Percentiles rank a stretch among this genome's conserved stretches.
These are phyloP conservation scores for Pseudopyrenochaeta lycopersici DNA, from an alignment of 2,329 filamentous ascomycete species.

Conservation along the genomic window DNA sequence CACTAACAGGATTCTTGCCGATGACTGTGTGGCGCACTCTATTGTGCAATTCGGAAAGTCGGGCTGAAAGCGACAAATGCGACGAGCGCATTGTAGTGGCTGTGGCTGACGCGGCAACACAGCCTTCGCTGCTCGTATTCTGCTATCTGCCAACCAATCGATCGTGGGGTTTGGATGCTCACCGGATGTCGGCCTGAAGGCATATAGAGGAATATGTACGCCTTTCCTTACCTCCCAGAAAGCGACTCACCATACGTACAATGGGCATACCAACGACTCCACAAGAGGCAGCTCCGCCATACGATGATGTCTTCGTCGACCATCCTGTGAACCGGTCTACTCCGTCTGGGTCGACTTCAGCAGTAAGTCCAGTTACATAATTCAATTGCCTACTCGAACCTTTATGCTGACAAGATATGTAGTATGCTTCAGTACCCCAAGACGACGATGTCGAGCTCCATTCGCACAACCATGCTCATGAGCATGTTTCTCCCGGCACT, in stretches of 20 bases:
- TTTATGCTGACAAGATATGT: background rate
- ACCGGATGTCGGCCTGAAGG: background rate
- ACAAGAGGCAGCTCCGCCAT: constrained; percentile 36
- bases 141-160: background rate
- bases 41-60: background rate
- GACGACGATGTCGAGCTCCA: constrained; percentile 35
- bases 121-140: constrained; percentile 11
- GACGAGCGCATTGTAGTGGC: constrained; percentile 7
- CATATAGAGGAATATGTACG: background rate
- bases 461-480: constrained; percentile 17
- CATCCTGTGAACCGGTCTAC: constrained; percentile 30
- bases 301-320: constrained; percentile 36
- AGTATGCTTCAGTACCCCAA: constrained; percentile 39
- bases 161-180: background rate
- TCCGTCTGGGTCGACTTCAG: constrained; percentile 29
- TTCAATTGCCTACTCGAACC: too few species aligned
- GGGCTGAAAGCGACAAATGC: constrained; percentile 2
- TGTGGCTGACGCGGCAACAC: constrained; percentile 18
- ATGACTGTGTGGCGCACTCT: background rate
- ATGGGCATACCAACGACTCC: constrained; percentile 30
- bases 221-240: background rate
- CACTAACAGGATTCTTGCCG: too few species aligned
- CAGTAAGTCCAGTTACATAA: constrained; percentile 9
- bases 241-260: background rate
- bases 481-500: constrained; percentile 5